Evolutionary conservation across 495 filamentous ascomycete species (phyloP), one percentile per base, ranked within the genome.

Genomic region (Margaritispora aquatica): DNA sequence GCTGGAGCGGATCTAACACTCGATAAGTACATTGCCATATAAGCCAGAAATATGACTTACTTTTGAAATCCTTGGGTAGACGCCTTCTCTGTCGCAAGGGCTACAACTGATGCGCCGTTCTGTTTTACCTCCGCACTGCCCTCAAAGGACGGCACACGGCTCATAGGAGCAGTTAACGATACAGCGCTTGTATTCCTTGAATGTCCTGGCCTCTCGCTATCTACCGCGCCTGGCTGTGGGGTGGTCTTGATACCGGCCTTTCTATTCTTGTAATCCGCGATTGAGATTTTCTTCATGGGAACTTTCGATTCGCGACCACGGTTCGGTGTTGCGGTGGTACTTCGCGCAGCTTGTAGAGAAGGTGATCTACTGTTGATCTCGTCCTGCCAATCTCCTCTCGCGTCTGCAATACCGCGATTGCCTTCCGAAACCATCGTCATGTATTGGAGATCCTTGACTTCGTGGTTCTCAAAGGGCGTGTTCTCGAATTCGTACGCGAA

Each of bases 391-490:
- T 66, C 57, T 21, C 61, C 64, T 15, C 44, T 51, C 4, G 60
- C 41, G 20, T 26, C 24, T 9, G 58, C 61, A 19, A 63, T 49
- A 19, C 62, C 66, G 13, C 63, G 58, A 22, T 59, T 57, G 26
- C 55, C 57, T 22, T 62, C 49, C 11, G 61, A 54, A 13, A 69
- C 49, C 55, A 69, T 56, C 26, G 66, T 69, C 63, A 69, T 66
- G 51, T 69, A 66, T 36, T 69, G 66, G 13, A 66, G 59, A 21
- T 52, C 17, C 46, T 60, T 57, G 22, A 68, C 57, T 26, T 68
- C 66, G 22, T 44, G 41, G 5, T 17, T n/a, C 13, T 64, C 66
- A 51, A 69, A 64, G 26, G 64, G 63, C 9, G 48, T 64, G 21
- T 54, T 53, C n/a, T 21, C 29, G 44, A 62, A 59, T 22, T 69